Evolutionary conservation across 768 basidiomycete species (phyloP).

Genomic region (Lentinula detonsa): DNA sequence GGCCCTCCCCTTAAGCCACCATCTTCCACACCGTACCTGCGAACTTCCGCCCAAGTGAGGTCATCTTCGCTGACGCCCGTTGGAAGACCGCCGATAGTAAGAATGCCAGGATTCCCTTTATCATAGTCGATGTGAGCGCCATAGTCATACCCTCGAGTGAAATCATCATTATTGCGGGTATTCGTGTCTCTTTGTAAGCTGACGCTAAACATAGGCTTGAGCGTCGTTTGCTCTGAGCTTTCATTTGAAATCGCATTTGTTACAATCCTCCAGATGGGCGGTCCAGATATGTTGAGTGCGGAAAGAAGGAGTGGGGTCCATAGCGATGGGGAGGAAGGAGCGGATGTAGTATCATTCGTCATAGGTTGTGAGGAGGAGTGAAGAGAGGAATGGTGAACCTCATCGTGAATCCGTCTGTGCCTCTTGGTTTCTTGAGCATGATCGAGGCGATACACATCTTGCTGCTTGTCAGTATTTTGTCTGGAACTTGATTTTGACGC

Average conservation of each 20-base stretch:
- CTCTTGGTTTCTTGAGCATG: too few species aligned
- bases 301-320: constrained; percentile 28
- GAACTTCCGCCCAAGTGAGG: constrained; percentile 63
- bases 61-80: constrained; percentile 35
- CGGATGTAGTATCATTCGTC: not conserved
- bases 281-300: constrained; percentile 35
- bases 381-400: too few species aligned
- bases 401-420: too few species aligned
- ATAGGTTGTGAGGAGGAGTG: not conserved
- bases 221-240: constrained; percentile 17
- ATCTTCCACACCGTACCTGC: constrained; percentile 42
- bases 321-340: not conserved
- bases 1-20: constrained; percentile 52
- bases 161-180: too few species aligned
- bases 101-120: constrained; percentile 60
- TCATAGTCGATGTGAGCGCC: constrained; percentile 24
- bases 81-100: constrained; percentile 66
- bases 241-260: constrained; percentile 11
- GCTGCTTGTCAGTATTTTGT: too few species aligned
- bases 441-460: too few species aligned
- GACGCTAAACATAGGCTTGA: constrained; percentile 44
- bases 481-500: too few species aligned
- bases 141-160: not conserved
- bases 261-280: constrained; percentile 22
- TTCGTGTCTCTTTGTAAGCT: constrained; percentile 60